These are phyloP conservation scores for Camellia granthamiana DNA, from an alignment of 148 eudicot species.

Conservation along the genomic window DNA sequence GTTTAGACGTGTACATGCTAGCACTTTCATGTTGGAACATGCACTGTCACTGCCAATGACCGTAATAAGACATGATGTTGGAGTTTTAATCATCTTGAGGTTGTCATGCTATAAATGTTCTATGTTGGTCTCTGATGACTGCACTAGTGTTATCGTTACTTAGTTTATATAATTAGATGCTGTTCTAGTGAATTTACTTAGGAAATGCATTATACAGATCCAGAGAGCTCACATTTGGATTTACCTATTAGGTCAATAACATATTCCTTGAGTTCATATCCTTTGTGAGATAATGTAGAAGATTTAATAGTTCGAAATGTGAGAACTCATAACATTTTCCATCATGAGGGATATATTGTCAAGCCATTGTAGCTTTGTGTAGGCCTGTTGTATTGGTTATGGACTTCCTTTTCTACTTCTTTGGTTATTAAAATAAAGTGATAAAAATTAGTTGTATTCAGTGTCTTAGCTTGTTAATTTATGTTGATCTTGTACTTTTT, in stretches of 20 bases:
- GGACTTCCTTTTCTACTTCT: neutral
- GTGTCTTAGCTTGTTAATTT: neutral
- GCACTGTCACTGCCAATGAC: neutral
- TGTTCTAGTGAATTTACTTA: neutral
- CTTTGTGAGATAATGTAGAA: neutral
- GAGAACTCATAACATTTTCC: neutral
- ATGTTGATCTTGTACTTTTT: neutral
- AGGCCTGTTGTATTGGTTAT: neutral
- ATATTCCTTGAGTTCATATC: neutral
- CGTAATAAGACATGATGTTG: neutral
- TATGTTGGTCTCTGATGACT: neutral
- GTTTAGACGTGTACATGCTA: neutral
- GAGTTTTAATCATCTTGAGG: neutral
- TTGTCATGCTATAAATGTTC: neutral
- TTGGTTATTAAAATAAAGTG: neutral
- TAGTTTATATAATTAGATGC: neutral
- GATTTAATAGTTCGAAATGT: neutral
- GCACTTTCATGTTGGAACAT: slow-evolving; percentile 5
- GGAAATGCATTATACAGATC: neutral
- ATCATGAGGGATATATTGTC: neutral
- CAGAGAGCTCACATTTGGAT: neutral
- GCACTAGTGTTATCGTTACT: neutral
- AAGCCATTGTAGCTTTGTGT: neutral
- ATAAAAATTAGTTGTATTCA: neutral
- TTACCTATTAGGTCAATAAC: neutral